Percentiles rank a stretch among this genome's conserved stretches.
These are phyloP conservation scores for Arachis hypogaea DNA, from an alignment of 306 rosid species.

Conservation along the genomic window DNA sequence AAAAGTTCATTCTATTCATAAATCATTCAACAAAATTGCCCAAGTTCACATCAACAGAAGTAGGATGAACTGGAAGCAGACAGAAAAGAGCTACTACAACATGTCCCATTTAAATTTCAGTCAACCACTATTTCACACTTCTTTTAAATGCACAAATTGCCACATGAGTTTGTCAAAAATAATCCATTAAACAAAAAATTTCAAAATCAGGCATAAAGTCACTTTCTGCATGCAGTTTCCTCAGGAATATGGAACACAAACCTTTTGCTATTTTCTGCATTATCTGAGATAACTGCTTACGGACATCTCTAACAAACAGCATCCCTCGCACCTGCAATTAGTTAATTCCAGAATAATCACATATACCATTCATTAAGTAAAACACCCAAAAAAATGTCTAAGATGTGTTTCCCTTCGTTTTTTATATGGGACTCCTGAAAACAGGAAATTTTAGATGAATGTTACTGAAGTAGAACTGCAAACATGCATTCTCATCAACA, in stretches of 20 bases:
- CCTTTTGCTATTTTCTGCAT: conserved; percentile 89
- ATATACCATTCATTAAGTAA: background rate
- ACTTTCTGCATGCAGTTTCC: conserved; percentile 33
- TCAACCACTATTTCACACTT: conserved; percentile 1
- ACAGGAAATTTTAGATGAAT: conserved; percentile 26
- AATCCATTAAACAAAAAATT: background rate
- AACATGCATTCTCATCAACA: conserved; percentile 35
- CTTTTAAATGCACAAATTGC: background rate
- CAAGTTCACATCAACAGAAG: conserved; percentile 7
- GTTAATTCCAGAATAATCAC: conserved; percentile 39
- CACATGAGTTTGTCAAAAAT: conserved; percentile 32
- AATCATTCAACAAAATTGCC: background rate
- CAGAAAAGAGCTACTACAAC: conserved; percentile 8
- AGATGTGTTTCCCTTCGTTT: conserved; percentile 10
- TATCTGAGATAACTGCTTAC: conserved; percentile 85
- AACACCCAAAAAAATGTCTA: background rate
- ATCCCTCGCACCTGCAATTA: conserved; percentile 88
- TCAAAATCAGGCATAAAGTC: conserved; percentile 26
- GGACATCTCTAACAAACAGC: conserved; percentile 86
- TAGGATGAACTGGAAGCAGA: conserved; percentile 1
- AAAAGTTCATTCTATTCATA: background rate
- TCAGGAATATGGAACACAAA: conserved; percentile 47
- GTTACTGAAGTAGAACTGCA: conserved; percentile 12
- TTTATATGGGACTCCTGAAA: conserved; percentile 19
- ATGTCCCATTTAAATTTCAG: conserved; percentile 21